phyloP scores from a whole-genome alignment of 805 yeast genomes.

The Nakazawaea peltata region DNA sequence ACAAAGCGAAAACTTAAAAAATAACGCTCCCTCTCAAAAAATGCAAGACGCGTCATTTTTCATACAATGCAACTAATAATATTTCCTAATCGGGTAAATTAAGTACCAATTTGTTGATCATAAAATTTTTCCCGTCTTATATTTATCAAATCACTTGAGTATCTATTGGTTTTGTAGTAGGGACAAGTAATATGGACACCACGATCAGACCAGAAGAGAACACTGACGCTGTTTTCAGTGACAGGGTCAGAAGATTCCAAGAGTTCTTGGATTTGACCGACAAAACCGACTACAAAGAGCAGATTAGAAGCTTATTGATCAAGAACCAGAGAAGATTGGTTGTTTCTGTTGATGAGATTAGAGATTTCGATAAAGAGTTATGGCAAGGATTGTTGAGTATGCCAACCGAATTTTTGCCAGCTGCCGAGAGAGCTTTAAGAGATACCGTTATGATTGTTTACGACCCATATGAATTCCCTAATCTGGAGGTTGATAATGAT shows the following conservation, averaged over 20 bases:
- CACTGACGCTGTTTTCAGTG: constrained; percentile 46
- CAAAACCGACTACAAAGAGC: constrained; percentile 55
- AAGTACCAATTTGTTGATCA: no score
- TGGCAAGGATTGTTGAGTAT: constrained; percentile 68
- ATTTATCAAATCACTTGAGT: no score
- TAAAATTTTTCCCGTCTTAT: no score
- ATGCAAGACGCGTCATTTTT: background rate
- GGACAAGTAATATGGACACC: constrained; percentile 8
- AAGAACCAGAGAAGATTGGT: constrained; percentile 58
- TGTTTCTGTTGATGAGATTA: constrained; percentile 77
- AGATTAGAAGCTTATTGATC: constrained; percentile 65
- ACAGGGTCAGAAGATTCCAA: constrained; percentile 80
- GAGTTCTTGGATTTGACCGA: constrained; percentile 65
- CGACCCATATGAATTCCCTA: constrained; percentile 49
- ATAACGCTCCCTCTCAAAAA: background rate
- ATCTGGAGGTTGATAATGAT: constrained; percentile 45
- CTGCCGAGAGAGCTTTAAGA: constrained; percentile 78
- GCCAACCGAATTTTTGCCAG: constrained; percentile 85
- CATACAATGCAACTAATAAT: constrained; percentile 1
- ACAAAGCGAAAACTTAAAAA: no score
- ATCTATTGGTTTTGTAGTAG: no score
- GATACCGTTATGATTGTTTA: constrained; percentile 71
- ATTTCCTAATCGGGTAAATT: constrained; percentile 1
- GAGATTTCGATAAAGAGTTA: constrained; percentile 71
- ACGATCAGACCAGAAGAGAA: constrained; percentile 14